A percentile compares a stretch with the other conserved stretches of the same genome.
phyloP scores from a whole-genome alignment of 2,329 filamentous ascomycete genomes.

The Beauveria caledonica region DNA sequence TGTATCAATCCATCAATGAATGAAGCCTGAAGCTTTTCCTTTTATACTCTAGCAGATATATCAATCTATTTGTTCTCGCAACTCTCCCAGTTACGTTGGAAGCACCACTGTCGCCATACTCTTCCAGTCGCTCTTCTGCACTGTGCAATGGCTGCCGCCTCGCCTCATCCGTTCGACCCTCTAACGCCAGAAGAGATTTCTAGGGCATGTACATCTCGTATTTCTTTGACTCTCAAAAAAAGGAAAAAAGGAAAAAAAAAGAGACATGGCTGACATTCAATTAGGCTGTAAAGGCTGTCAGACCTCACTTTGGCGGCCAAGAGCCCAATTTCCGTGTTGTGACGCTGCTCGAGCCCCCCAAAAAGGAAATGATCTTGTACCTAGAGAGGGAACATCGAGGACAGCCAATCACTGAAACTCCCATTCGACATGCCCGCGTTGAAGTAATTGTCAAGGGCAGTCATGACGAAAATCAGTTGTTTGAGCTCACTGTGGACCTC shows the following conservation, averaged over 20 bases:
- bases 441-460: conserved; percentile 23
- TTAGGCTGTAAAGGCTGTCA: conserved; percentile 19
- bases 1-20: background rate
- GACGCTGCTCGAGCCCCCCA: conserved; percentile 41
- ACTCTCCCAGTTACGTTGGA: background rate
- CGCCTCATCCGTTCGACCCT: conserved; percentile 21
- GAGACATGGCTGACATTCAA: background rate
- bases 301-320: conserved; percentile 15
- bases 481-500: conserved; percentile 25
- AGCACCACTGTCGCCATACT: background rate
- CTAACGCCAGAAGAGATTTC: conserved; percentile 20
- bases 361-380: conserved; percentile 36
- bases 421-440: conserved; percentile 30
- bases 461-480: conserved; percentile 16
- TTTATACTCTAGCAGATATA: no score
- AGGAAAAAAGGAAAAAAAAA: background rate
- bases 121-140: background rate
- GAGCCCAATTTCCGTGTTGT: conserved; percentile 39
- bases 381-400: conserved; percentile 32
- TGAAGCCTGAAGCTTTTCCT: background rate
- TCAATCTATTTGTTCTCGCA: background rate
- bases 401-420: conserved; percentile 10
- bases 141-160: background rate
- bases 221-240: background rate
- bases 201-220: conserved; percentile 9